Conservation (phyloP, 345 rosid species). For the Euphorbia tirucalli region DNA sequence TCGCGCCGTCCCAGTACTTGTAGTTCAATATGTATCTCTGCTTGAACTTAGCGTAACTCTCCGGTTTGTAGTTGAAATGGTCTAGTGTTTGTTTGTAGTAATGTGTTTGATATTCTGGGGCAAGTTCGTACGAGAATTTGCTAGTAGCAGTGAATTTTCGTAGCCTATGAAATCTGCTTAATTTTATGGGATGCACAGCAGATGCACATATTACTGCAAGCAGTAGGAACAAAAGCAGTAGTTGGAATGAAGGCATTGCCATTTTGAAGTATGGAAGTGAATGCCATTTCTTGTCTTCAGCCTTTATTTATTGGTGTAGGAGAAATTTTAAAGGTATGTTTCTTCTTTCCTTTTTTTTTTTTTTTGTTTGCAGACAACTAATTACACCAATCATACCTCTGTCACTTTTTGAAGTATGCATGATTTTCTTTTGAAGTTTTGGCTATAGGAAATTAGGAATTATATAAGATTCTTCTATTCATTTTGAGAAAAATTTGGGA, state of each 20-base stretch:
- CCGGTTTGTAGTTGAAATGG: constrained; percentile 29
- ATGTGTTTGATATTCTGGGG: constrained; percentile 17
- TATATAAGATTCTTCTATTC: no score
- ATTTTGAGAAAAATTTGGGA: no score
- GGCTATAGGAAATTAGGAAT: no score
- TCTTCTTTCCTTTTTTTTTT: no score
- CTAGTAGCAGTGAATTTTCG: neutral
- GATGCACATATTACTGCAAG: neutral
- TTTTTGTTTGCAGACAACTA: no score
- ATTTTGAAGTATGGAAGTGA: constrained; percentile 3
- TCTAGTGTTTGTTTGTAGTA: constrained; percentile 25
- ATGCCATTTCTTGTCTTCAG: neutral
- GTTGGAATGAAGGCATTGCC: constrained; percentile 1
- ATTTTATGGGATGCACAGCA: constrained; percentile 16
- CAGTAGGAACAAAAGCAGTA: neutral
- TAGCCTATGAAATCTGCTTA: neutral
- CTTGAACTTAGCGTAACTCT: constrained; percentile 26
- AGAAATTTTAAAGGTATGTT: neutral
- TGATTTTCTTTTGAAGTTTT: no score
- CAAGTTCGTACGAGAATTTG: neutral
- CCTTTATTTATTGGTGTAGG: neutral
- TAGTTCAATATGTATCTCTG: constrained; percentile 22
- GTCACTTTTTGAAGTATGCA: no score
- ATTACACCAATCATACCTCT: no score
- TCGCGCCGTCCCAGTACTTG: constrained; percentile 24